Conservation (phyloP, 75 land plant genomes). For the Cunninghamia lanceolata region DNA sequence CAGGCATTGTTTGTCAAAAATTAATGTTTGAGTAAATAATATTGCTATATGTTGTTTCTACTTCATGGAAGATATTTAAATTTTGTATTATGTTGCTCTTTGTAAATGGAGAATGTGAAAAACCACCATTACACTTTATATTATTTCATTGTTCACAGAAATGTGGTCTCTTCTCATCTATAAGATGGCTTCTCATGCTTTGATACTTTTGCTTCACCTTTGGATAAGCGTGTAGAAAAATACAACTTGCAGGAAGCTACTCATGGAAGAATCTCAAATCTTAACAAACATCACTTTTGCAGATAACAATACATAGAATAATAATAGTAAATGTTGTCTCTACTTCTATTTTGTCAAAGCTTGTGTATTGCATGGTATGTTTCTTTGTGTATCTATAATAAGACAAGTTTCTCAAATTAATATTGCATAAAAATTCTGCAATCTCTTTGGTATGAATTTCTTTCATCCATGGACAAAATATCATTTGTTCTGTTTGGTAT, state of each 20-base stretch:
- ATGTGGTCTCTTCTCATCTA: not conserved
- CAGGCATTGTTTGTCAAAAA: not conserved
- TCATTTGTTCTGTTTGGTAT: not conserved
- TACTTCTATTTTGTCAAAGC: not conserved
- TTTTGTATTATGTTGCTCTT: not conserved
- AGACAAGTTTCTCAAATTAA: not conserved
- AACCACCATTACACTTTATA: not conserved
- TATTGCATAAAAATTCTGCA: not conserved
- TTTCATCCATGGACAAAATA: not conserved
- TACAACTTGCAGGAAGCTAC: not conserved
- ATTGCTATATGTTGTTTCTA: not conserved
- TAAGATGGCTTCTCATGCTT: not conserved
- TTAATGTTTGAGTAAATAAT: not conserved
- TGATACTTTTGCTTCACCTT: not conserved
- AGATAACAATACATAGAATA: not conserved
- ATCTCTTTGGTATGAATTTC: not conserved
- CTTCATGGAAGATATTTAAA: not conserved
- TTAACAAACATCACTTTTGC: slow-evolving; percentile 2
- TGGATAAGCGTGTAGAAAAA: not conserved
- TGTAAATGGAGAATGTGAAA: not conserved
- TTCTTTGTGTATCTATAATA: not conserved
- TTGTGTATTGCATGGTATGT: not conserved
- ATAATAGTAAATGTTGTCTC: not conserved
- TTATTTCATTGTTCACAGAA: not conserved
- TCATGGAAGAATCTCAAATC: not conserved